Percentiles rank a stretch among this genome's conserved stretches.
These are phyloP conservation scores for Neurospora sp. DNA, from an alignment of 495 filamentous ascomycete species.

Conservation along the genomic window DNA sequence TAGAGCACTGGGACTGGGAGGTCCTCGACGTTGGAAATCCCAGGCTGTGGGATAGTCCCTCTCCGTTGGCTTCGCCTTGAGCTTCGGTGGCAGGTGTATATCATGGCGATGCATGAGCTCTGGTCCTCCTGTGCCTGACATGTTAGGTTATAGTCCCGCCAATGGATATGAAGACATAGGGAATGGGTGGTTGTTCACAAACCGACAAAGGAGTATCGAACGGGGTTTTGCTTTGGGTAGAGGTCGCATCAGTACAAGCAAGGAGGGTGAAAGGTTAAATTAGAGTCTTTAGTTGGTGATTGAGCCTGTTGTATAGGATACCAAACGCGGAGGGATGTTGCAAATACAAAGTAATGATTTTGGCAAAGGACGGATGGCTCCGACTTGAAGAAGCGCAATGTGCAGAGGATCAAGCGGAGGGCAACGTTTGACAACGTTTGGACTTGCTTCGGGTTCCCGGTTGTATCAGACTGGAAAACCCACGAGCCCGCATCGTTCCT, in stretches of 20 bases:
- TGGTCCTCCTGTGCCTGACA: not conserved
- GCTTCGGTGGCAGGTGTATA: not conserved
- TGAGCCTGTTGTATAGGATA: not conserved
- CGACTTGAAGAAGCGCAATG: not conserved
- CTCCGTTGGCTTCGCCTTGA: not conserved
- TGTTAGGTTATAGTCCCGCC: not conserved
- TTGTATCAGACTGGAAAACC: not conserved
- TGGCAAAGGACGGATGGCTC: not conserved
- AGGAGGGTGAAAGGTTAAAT: not conserved
- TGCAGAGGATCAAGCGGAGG: not conserved
- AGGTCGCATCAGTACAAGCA: not conserved
- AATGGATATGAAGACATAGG: not conserved
- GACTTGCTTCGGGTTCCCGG: not conserved
- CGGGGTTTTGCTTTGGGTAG: not conserved
- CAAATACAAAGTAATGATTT: not conserved
- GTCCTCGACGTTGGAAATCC: slow-evolving; percentile 15
- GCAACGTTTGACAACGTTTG: not conserved
- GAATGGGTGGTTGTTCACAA: not conserved
- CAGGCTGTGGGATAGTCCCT: slow-evolving; percentile 7
- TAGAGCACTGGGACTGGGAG: slow-evolving; percentile 21
- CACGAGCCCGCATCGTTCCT: not conserved
- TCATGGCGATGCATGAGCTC: not conserved
- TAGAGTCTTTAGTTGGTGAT: not conserved
- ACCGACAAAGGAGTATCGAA: not conserved
- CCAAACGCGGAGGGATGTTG: not conserved